phyloP scores from a whole-genome alignment of 768 basidiomycete species.

The Russula earlei region DNA sequence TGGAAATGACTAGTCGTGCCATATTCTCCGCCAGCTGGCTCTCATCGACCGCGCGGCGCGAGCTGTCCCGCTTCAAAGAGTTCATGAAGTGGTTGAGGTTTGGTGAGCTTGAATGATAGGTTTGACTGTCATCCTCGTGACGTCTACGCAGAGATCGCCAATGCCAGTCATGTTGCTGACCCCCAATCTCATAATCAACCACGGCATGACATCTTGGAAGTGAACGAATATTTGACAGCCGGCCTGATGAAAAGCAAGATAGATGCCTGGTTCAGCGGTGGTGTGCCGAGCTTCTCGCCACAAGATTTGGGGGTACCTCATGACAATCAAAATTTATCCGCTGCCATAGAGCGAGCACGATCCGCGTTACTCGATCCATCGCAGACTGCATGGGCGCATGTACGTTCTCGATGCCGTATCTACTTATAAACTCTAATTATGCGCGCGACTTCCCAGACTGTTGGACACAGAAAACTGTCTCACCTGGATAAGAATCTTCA shows the following conservation, averaged over 20 bases:
- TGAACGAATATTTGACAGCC: slow-evolving; percentile 67
- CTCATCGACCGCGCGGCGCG: slow-evolving; percentile 52
- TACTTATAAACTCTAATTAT: slow-evolving; percentile 6
- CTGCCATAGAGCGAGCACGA: slow-evolving; percentile 40
- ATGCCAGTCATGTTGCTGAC: slow-evolving; percentile 45
- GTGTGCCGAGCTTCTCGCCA: slow-evolving; percentile 41
- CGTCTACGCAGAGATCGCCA: slow-evolving; percentile 35
- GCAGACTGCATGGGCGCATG: slow-evolving; percentile 43
- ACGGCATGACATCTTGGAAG: slow-evolving; percentile 69
- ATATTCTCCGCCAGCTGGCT: slow-evolving; percentile 64
- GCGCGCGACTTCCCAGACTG: slow-evolving; percentile 29
- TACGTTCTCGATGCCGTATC: slow-evolving; percentile 29
- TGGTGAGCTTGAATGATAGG: slow-evolving; percentile 38
- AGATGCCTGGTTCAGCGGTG: slow-evolving; percentile 74
- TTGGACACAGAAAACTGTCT: slow-evolving; percentile 40
- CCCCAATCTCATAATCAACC: slow-evolving; percentile 34
- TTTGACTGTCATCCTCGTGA: neutral
- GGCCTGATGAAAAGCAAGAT: slow-evolving; percentile 60
- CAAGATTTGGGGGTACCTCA: slow-evolving; percentile 40
- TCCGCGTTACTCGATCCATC: slow-evolving; percentile 38
- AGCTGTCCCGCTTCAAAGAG: slow-evolving; percentile 64
- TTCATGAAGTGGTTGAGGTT: slow-evolving; percentile 71
- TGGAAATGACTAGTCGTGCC: slow-evolving; percentile 44
- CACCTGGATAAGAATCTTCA: slow-evolving; percentile 62
- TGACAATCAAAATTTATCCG: slow-evolving; percentile 28